These are phyloP conservation scores for Nakaseomyces kungkrabaensis DNA, from an alignment of 1,139 yeast species.

Conservation along the genomic window DNA sequence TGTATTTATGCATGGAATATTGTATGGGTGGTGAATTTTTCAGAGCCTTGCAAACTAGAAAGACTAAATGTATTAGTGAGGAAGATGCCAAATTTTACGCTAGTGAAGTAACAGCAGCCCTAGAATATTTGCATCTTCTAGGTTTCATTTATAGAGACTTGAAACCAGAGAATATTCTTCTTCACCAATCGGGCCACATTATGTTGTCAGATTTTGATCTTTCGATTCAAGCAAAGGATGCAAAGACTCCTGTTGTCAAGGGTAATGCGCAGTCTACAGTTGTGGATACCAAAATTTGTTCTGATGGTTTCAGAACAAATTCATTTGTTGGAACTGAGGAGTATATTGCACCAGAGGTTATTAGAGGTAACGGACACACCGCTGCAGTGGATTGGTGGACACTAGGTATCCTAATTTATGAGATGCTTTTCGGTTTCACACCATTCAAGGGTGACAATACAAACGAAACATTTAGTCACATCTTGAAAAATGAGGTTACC, in stretches of 20 bases:
- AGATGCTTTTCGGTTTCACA: conserved; percentile 90
- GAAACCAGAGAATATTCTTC: conserved; percentile 86
- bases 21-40: conserved; percentile 99
- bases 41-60: conserved; percentile 87
- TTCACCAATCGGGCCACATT: conserved; percentile 94
- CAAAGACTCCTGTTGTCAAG: conserved; percentile 41
- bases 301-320: conserved; percentile 91
- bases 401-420: conserved; percentile 79
- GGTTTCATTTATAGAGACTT: conserved; percentile 93
- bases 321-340: conserved; percentile 98
- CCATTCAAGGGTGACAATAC: conserved; percentile 90
- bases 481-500: conserved; percentile 70
- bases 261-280: conserved; percentile 22
- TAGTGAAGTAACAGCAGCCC: conserved; percentile 93
- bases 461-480: conserved; percentile 80
- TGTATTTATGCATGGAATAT: conserved; percentile 96
- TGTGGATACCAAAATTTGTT: conserved; percentile 86
- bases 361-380: conserved; percentile 93
- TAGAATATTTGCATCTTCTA: conserved; percentile 90
- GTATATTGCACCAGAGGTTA: conserved; percentile 96
- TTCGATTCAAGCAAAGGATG: conserved; percentile 76
- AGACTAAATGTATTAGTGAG: conserved; percentile 76
- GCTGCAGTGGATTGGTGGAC: conserved; percentile 99
- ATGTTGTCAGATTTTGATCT: conserved; percentile 96
- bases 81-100: conserved; percentile 90